Percentiles rank a stretch among this genome's conserved stretches.
Evolutionary conservation across 75 land plant species (phyloP).

Genomic region (Ceratopteris richardii): DNA sequence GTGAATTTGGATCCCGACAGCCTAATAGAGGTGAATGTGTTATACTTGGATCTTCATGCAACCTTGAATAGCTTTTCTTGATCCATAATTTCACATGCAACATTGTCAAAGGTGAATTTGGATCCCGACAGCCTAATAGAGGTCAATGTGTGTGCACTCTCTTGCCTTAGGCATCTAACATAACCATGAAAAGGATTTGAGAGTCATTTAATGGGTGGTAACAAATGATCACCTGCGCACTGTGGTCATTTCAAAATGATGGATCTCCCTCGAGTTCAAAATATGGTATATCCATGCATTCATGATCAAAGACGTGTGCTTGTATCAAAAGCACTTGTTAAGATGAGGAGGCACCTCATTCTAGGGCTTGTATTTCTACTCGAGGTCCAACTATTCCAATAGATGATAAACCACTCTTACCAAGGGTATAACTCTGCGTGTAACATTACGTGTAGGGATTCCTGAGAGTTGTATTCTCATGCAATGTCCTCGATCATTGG

Average conservation of each 20-base stretch:
- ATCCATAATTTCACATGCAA: constrained; percentile 75
- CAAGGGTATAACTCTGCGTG: neutral
- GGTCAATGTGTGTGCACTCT: constrained; percentile 60
- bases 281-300: constrained; percentile 50
- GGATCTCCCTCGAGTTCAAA: constrained; percentile 82
- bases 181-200: constrained; percentile 51
- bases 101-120: constrained; percentile 89
- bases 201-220: constrained; percentile 58
- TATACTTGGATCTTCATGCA: constrained; percentile 84
- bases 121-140: constrained; percentile 89
- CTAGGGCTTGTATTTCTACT: too few relatives aligned
- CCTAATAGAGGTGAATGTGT: too few relatives aligned
- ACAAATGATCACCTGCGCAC: constrained; percentile 90
- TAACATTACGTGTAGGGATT: neutral
- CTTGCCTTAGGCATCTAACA: constrained; percentile 81
- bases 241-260: constrained; percentile 93
- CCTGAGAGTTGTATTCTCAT: neutral
- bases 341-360: too few relatives aligned
- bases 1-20: constrained; percentile 96
- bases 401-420: too few relatives aligned
- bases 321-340: too few relatives aligned
- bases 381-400: too few relatives aligned
- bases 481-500: constrained; percentile 46
- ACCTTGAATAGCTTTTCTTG: constrained; percentile 88
- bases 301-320: too few relatives aligned